Base-by-base conservation (phyloP, 345 rosid genomes). In the Reutealis trisperma region DNA sequence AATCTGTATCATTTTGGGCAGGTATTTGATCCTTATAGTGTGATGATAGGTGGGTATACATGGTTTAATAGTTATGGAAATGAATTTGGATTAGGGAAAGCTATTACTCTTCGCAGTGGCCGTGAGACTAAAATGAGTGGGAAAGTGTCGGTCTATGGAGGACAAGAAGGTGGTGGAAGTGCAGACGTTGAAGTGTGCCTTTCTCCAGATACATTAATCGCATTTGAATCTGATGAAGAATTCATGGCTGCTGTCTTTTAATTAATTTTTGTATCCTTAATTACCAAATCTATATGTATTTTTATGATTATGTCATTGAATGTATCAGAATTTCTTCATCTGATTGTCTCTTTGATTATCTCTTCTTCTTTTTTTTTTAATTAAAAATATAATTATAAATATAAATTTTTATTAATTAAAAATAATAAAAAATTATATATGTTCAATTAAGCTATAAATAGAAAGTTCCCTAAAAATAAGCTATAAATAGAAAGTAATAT, bases 51-150 rank as follows among this genome's bases (percentile, higher is more conserved):
- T 73, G 89, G 98, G 76, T 94, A 96, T 0, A 96, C 96, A 8
- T 80, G 94, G 78, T 94, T 94, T 76, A 59, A 92, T 75, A 92
- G 80, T 83, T 94, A 92, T 3, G 96, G 96, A n/a, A 80, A 71
- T 67, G 93, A 92, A 45, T 94, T 94, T 63, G 98, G 96, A 55
- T 62, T 92, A 84, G 97, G 97, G n/a, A 91, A 94, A 82, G 93
- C 90, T 19, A 11, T 89, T 82, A 84, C 91, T 12, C 87, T 90
- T 70, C 83, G 94, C 47, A 89, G 98, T 41, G 96, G 97, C 1
- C 88, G 88, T 37, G 90, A 89, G 0, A 74, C 88, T 70, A 92
- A 92, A 87, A 91, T 91, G 69, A 91, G 92, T 52, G 96, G 94
- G 32, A 90, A 88, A 74, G 97, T 90, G 2, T 69, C 88, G 0